phyloP scores from a whole-genome alignment of 768 basidiomycete species.

The Lactarius tabidus region DNA sequence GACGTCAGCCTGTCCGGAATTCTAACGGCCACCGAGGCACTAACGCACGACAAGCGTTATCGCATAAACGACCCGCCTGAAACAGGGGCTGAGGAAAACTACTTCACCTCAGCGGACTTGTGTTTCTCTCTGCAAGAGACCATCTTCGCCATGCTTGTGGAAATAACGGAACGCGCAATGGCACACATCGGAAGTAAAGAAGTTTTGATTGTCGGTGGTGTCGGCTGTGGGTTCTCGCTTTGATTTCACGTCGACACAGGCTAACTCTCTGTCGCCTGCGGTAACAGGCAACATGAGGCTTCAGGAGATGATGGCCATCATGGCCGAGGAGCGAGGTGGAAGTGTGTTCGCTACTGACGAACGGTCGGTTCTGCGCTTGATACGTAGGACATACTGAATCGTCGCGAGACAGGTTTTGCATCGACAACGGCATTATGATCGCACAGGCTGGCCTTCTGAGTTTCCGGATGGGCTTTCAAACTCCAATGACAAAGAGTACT shows the following conservation, averaged over 20 bases:
- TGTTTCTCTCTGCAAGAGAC: constrained; percentile 98
- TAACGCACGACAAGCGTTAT: constrained; percentile 82
- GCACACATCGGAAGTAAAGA: constrained; percentile 96
- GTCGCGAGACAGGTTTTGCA: constrained; percentile 64
- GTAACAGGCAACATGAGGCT: constrained; percentile 79
- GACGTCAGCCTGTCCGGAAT: constrained; percentile 96
- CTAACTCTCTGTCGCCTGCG: not conserved
- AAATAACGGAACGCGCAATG: constrained; percentile 99
- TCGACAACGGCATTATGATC: constrained; percentile 99
- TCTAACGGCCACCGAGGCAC: constrained; percentile 81
- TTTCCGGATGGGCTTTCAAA: constrained; percentile 85
- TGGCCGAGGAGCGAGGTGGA: constrained; percentile 88
- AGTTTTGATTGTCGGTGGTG: constrained; percentile 95
- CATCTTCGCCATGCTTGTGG: constrained; percentile 96
- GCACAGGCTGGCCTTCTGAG: constrained; percentile 94
- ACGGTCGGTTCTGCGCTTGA: constrained; percentile 46
- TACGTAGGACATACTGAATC: not conserved
- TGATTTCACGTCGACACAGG: not conserved
- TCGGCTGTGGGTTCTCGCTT: constrained; percentile 76
- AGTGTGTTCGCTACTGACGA: constrained; percentile 95
- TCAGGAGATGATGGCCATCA: constrained; percentile 98
- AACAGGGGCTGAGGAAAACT: constrained; percentile 48
- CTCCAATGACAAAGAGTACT: constrained; percentile 71
- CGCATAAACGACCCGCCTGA: constrained; percentile 42
- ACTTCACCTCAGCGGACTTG: constrained; percentile 91